phyloP scores from a whole-genome alignment of 78 protist genomes.

The Dictyostelium firmibasis region DNA sequence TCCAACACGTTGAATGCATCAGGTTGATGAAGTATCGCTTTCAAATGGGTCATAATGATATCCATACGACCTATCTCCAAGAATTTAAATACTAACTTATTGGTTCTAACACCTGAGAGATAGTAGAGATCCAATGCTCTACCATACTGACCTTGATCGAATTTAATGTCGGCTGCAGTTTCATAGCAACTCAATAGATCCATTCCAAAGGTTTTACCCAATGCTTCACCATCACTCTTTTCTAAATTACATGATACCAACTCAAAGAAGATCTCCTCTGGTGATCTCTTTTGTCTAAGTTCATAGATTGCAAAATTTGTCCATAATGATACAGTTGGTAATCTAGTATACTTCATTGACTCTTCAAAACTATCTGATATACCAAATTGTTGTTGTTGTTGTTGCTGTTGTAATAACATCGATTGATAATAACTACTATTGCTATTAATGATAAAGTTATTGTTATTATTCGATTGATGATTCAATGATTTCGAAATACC shows the following conservation, averaged over 20 bases:
- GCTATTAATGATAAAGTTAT: not conserved
- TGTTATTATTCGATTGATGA: not conserved
- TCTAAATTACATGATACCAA: slow-evolving; percentile 73
- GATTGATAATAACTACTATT: not conserved
- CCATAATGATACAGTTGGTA: slow-evolving; percentile 57
- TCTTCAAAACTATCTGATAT: not conserved
- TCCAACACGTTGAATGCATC: slow-evolving; percentile 68
- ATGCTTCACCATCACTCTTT: slow-evolving; percentile 79
- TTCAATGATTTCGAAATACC: slow-evolving; percentile 35
- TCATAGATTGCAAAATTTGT: slow-evolving; percentile 75
- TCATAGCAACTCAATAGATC: slow-evolving; percentile 79
- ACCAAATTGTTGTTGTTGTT: not conserved
- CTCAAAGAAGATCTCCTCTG: slow-evolving; percentile 76
- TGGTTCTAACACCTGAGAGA: slow-evolving; percentile 73
- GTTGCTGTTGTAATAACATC: not conserved
- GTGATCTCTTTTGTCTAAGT: slow-evolving; percentile 74
- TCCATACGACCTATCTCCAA: slow-evolving; percentile 83
- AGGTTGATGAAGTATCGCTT: slow-evolving; percentile 71
- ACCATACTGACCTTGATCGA: slow-evolving; percentile 79
- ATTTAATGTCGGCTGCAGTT: slow-evolving; percentile 75
- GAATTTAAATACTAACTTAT: slow-evolving; percentile 74
- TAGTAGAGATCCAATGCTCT: slow-evolving; percentile 78
- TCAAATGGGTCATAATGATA: slow-evolving; percentile 80
- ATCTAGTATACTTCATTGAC: not conserved
- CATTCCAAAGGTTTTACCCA: slow-evolving; percentile 83